Evolutionary conservation across 345 rosid genomes (phyloP).

Genomic region (Salix viminalis): DNA sequence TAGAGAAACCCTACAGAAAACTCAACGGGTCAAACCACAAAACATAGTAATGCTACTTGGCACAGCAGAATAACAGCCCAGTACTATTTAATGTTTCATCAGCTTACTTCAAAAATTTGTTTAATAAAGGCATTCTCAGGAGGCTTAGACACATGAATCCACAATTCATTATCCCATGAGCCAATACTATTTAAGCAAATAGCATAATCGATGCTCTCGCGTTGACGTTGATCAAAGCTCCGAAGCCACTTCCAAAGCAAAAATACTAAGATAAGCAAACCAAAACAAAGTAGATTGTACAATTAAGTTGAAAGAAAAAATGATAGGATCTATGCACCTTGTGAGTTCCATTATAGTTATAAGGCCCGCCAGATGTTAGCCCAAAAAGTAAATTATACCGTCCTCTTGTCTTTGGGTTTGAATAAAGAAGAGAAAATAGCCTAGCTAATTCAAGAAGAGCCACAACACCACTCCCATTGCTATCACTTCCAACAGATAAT

Average conservation of each 20-base stretch:
- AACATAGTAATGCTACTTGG: slow-evolving; percentile 18
- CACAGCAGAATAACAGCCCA: slow-evolving; percentile 2
- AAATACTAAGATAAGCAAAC: slow-evolving; percentile 8
- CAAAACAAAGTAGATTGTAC: not conserved
- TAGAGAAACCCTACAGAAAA: slow-evolving; percentile 64
- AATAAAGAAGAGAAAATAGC: slow-evolving; percentile 81
- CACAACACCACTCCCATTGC: slow-evolving; percentile 94
- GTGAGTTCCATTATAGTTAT: slow-evolving; percentile 91
- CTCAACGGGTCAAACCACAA: slow-evolving; percentile 13
- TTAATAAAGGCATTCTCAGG: slow-evolving; percentile 83
- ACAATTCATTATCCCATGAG: slow-evolving; percentile 65
- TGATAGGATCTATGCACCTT: slow-evolving; percentile 50
- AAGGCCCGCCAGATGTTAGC: slow-evolving; percentile 93
- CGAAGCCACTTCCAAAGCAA: slow-evolving; percentile 77
- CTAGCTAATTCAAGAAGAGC: slow-evolving; percentile 96
- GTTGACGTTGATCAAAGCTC: slow-evolving; percentile 93
- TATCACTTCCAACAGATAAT: slow-evolving; percentile 89
- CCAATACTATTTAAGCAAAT: slow-evolving; percentile 95
- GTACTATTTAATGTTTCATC: not conserved
- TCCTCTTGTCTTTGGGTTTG: slow-evolving; percentile 95
- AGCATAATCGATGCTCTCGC: slow-evolving; percentile 96
- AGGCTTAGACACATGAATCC: slow-evolving; percentile 91
- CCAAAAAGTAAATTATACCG: slow-evolving; percentile 91
- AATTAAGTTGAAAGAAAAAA: slow-evolving; percentile 10
- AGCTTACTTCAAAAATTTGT: slow-evolving; percentile 84